Conservation (phyloP, 352 stramenopile genomes). For the Blastocystis sp. region DNA sequence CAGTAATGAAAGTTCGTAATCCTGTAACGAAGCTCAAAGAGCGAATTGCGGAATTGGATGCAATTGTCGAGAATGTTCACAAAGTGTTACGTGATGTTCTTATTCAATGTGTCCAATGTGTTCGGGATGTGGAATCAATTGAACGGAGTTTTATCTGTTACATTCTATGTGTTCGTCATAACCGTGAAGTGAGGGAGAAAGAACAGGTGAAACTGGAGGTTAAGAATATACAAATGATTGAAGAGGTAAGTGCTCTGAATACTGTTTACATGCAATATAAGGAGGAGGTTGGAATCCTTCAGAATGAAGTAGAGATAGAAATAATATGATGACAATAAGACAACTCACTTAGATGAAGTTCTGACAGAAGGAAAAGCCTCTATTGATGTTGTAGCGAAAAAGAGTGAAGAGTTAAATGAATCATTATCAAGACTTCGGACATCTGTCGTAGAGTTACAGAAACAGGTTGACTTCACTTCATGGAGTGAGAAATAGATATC, state of each 20-base stretch:
- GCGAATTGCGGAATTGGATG: conserved; percentile 15
- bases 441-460: too few relatives aligned
- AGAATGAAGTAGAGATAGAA: conserved; percentile 65
- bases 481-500: conserved; percentile 72
- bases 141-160: conserved; percentile 6
- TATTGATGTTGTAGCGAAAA: background rate
- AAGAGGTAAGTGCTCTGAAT: conserved; percentile 71
- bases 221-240: conserved; percentile 66
- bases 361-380: background rate
- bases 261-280: conserved; percentile 73
- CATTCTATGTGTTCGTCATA: conserved; percentile 13
- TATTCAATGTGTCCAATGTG: background rate
- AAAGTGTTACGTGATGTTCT: background rate
- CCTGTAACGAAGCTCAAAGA: conserved; percentile 11
- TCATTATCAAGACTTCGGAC: too few relatives aligned
- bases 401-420: background rate
- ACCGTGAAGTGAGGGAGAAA: background rate
- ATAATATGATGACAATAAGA: background rate
- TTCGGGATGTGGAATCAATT: background rate
- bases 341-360: background rate
- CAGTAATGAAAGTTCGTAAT: conserved; percentile 43
- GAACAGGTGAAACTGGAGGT: background rate
- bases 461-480: background rate
- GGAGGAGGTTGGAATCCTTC: conserved; percentile 70
- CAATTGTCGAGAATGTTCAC: conserved; percentile 18